phyloP scores from a whole-genome alignment of 768 basidiomycete genomes.

The Xerocomellus intermedius region DNA sequence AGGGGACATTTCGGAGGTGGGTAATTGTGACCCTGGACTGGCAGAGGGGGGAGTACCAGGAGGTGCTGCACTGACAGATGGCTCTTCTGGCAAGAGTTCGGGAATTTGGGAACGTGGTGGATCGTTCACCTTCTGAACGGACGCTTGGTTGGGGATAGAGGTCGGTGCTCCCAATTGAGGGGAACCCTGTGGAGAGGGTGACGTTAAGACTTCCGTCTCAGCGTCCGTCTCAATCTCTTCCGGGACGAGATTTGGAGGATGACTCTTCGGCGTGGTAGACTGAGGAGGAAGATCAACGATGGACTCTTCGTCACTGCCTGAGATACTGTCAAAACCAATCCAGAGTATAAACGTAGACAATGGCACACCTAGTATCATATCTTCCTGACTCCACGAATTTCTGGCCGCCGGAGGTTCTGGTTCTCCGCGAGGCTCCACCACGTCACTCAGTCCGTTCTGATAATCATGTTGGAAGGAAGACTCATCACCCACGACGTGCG shows the following conservation, averaged over 20 bases:
- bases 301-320: constrained; percentile 43
- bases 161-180: constrained; percentile 9
- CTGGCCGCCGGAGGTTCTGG: constrained; percentile 22
- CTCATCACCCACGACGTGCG: constrained; percentile 22
- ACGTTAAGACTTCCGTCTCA: constrained; percentile 30
- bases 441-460: constrained; percentile 28
- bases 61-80: constrained; percentile 22
- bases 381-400: constrained; percentile 16
- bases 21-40: neutral
- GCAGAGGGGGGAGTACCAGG: constrained; percentile 23
- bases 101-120: constrained; percentile 14
- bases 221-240: constrained; percentile 22
- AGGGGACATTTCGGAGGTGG: constrained; percentile 7
- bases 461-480: constrained; percentile 26
- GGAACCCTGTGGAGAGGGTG: constrained; percentile 21
- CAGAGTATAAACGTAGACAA: neutral
- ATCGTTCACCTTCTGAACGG: constrained; percentile 17
- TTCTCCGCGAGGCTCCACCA: constrained; percentile 26
- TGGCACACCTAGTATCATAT: constrained; percentile 20
- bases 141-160: constrained; percentile 10
- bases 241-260: constrained; percentile 11
- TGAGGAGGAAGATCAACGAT: constrained; percentile 14
- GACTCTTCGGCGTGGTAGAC: constrained; percentile 29
- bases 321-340: neutral
- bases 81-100: neutral